Percentiles rank a stretch among this genome's conserved stretches.
These are phyloP conservation scores for Colletotrichum sp. DNA, from an alignment of 2,329 filamentous ascomycete genomes.

Conservation along the genomic window DNA sequence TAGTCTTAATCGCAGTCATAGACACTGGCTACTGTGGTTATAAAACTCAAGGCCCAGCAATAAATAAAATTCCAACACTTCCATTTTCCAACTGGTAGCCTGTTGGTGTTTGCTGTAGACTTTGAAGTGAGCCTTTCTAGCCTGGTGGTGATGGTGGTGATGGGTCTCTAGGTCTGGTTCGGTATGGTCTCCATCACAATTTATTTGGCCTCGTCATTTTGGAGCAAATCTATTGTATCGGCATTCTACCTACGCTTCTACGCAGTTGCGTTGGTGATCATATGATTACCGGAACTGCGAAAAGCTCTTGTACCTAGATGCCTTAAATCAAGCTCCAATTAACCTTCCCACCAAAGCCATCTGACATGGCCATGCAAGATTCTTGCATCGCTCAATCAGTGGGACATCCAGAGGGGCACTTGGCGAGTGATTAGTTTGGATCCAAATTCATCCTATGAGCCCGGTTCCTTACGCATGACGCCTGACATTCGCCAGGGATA, in stretches of 20 bases:
- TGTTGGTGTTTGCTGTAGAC: not conserved
- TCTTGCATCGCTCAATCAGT: not conserved
- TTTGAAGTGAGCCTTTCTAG: not conserved
- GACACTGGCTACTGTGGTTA: not conserved
- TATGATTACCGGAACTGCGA: not conserved
- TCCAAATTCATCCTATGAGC: not conserved
- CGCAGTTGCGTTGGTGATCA: not conserved
- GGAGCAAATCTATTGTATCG: not conserved
- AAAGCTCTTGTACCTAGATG: not conserved
- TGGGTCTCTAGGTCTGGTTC: too few relatives aligned
- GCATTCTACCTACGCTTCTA: not conserved
- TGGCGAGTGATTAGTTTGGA: not conserved
- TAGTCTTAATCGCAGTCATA: accelerated
- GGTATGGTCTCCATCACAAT: not conserved
- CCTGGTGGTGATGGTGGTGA: too few relatives aligned
- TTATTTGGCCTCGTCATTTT: not conserved
- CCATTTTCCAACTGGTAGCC: not conserved
- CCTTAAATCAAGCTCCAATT: not conserved
- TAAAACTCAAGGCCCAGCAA: accelerated
- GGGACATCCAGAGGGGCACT: not conserved
- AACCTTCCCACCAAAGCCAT: too few relatives aligned
- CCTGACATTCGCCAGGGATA: not conserved
- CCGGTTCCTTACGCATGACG: not conserved
- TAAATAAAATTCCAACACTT: accelerated
- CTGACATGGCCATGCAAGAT: not conserved